Base-by-base conservation (phyloP, 2,329 filamentous ascomycete species). In the Penicillium italicum region DNA sequence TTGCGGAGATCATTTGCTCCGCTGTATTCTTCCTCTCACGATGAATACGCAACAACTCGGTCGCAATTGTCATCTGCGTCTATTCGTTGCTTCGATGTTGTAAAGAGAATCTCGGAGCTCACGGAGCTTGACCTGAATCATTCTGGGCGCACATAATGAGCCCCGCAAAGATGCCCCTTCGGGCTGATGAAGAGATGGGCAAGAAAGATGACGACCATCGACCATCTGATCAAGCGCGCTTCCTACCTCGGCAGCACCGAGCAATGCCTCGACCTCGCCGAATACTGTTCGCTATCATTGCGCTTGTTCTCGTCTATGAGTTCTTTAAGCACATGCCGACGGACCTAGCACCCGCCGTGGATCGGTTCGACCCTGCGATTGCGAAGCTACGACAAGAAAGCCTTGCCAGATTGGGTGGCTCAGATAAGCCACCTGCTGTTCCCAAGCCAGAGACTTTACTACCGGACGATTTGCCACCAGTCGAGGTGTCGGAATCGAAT, bases 121-220 rank as follows among this genome's bases (percentile, higher is more conserved):
- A 51, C 30, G 56, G 66, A 58, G 67, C 65, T 51, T 44, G 28
- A 7, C n/a, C 40, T 30, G 26, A 36, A 40, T 58, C 53, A 59
- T 52, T 10, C 11, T 14, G 18, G 60, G 55, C 37, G 33, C 42
- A 59, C 58, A 68, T 43, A 40, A 79, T 79, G 76, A 61, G 69
- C 50, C 62, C 69, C 46, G 60, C 72, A 71, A 76, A 69, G 63
- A 71, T 71, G 63, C 69, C 78, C 20, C 76, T 81, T 59, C 69
- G 76, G 24, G 78, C 74, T 55, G 84, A 87, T 66, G 83, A 85
- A 72, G 83, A 86, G 76, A 77, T 85, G 56, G 84, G 83, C 55
- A 87, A 86, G 73, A 83, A 83, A 67, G 80, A 87, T 70, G 85
- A 87, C 69, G 83, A 86, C 69, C 81, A 83, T 69, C 77, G 73